Conservation (phyloP, 305 asterid genomes). For the Rubia occidens region DNA sequence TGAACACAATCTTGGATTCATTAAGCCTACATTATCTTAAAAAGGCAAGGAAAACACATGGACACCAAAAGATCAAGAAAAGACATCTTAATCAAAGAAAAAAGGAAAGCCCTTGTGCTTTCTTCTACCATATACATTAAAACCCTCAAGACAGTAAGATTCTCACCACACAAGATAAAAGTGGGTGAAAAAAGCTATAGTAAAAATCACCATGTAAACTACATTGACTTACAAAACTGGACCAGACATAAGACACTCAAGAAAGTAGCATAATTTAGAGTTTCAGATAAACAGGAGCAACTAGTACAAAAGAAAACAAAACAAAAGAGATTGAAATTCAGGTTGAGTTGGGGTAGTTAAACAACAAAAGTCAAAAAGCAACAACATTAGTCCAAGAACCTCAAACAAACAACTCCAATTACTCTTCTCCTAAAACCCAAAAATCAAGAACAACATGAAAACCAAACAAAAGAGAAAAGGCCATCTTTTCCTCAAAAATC, state of each 20-base stretch:
- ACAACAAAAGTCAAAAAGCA: neutral
- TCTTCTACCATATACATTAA: constrained; percentile 7
- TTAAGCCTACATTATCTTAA: constrained; percentile 1
- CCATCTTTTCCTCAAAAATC: neutral
- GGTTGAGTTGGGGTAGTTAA: constrained; percentile 10
- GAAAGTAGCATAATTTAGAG: neutral
- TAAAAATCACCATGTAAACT: constrained; percentile 7
- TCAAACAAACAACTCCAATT: neutral
- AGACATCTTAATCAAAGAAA: constrained; percentile 1
- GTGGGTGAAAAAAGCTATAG: neutral
- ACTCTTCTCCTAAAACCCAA: neutral
- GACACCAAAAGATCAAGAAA: constrained; percentile 8
- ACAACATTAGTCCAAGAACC: constrained; percentile 3
- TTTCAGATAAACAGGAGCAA: neutral
- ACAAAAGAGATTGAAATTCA: neutral
- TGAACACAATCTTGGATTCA: neutral
- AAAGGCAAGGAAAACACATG: neutral
- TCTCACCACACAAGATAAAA: constrained; percentile 6
- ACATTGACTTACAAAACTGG: neutral
- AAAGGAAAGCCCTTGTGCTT: constrained; percentile 8
- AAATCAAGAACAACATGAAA: neutral
- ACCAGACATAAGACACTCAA: neutral
- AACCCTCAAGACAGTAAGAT: constrained; percentile 11
- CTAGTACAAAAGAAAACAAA: neutral
- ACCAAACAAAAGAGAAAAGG: neutral